These are phyloP conservation scores for Alternaria sp. DNA, from an alignment of 2,329 filamentous ascomycete genomes.

Conservation along the genomic window DNA sequence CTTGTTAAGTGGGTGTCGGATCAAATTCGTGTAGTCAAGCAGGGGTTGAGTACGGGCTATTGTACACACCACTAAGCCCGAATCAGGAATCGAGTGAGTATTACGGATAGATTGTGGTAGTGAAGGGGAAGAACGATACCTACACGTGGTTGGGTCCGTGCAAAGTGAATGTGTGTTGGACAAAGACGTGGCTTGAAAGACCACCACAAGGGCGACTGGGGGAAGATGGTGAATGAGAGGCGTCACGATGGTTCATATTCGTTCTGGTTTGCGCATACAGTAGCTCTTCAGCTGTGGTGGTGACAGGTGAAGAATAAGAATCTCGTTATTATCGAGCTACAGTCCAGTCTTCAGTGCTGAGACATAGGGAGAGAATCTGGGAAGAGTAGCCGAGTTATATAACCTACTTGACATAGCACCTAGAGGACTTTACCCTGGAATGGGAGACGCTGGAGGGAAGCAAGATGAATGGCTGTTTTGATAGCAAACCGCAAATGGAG, in stretches of 20 bases:
- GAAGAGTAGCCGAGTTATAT: too few species aligned
- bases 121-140: neutral
- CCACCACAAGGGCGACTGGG: neutral
- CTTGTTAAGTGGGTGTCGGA: neutral
- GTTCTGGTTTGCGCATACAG: neutral
- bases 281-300: neutral
- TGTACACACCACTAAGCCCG: neutral
- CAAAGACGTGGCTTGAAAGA: conserved; percentile 6
- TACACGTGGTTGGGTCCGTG: conserved; percentile 1
- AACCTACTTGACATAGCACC: too few species aligned
- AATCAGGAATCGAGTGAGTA: neutral
- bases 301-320: neutral
- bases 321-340: neutral
- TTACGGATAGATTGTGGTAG: neutral
- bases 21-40: neutral
- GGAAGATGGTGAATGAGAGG: neutral
- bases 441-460: neutral
- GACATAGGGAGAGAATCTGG: too few species aligned
- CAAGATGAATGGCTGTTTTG: neutral
- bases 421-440: neutral
- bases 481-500: neutral
- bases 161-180: neutral
- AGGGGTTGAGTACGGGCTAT: neutral
- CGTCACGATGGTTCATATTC: neutral
- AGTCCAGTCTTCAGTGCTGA: neutral